Evolutionary conservation across 805 yeast species (phyloP), one percentile per base, ranked within the genome.

Genomic region (Saccharomycopsis olivae): DNA sequence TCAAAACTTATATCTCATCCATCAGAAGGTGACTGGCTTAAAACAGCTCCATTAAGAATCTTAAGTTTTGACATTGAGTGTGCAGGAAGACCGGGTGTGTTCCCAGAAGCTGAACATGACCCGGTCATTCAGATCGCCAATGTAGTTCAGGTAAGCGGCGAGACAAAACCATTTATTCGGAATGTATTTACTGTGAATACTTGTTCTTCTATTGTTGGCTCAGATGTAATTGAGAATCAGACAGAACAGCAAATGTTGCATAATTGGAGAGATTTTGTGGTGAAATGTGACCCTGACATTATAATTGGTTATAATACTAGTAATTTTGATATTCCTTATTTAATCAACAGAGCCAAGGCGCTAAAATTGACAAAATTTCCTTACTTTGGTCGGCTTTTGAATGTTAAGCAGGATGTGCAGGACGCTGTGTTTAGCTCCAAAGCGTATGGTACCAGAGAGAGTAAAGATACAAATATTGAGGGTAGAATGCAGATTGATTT

Each of bases 71-170:
- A 92, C 68, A 92, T 92, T 46, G 99, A 92, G 60, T 92, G 99
- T 70, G 92, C 98, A 3, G 98, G 98, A 33, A 75, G 99, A 60
- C 82, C 85, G 49, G 98, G 98, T 39, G 72, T 92, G 10, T 92
- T 92, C 58, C 98, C 99, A 1, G 98, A 92, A 54, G 80, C 99
- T 1, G 82, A 82, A 46, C 71, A 75, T 35, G 99, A 92, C 62
- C 82, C 96, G 0, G 95, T 92, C 8, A 92, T 92, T 54, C 98
- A 94, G 60, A 94, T 92, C 47, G 98, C 98, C 4, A 89, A 86
- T 54, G 96, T 92, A 21, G 94, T 89, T 2, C 79, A 85, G 52
- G 66, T 74, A 38, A 78, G 79, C 38, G 96, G 98, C 35, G 87
- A 80, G 28, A 48, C 69, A n/a, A 73, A 76, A 37, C 98, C 98